Percentiles rank a stretch among this genome's conserved stretches.
phyloP scores from a whole-genome alignment of 306 rosid species.

The Pterocarpus santalinus region DNA sequence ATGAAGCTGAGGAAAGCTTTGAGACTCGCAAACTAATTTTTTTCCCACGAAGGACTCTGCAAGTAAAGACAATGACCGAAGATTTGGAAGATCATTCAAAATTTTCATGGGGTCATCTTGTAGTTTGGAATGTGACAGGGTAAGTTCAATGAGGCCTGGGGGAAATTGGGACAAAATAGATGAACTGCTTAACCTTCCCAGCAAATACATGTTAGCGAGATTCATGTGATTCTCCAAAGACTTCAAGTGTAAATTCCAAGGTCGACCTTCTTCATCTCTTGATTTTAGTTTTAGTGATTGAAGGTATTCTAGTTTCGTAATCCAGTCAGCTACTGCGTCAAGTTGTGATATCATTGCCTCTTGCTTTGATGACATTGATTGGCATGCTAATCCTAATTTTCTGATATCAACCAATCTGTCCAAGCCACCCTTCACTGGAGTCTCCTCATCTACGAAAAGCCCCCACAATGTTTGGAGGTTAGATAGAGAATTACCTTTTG shows the following conservation, averaged over 20 bases:
- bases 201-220: neutral
- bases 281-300: conserved; percentile 33
- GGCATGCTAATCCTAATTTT: conserved; percentile 44
- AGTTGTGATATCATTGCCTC: conserved; percentile 9
- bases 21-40: neutral
- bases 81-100: conserved; percentile 31
- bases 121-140: conserved; percentile 41
- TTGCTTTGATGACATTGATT: neutral
- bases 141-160: conserved; percentile 22
- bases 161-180: neutral
- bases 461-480: conserved; percentile 43
- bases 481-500: neutral
- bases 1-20: conserved; percentile 37
- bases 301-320: conserved; percentile 6
- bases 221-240: neutral
- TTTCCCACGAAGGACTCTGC: conserved; percentile 22
- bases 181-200: neutral
- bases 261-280: conserved; percentile 2
- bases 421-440: conserved; percentile 5
- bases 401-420: conserved; percentile 27
- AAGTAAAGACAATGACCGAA: conserved; percentile 14
- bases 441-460: conserved; percentile 32
- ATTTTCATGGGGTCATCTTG: conserved; percentile 30
- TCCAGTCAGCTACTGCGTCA: conserved; percentile 1
- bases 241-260: neutral